phyloP scores from a whole-genome alignment of 768 basidiomycete species.

The Suillus subalutaceus region DNA sequence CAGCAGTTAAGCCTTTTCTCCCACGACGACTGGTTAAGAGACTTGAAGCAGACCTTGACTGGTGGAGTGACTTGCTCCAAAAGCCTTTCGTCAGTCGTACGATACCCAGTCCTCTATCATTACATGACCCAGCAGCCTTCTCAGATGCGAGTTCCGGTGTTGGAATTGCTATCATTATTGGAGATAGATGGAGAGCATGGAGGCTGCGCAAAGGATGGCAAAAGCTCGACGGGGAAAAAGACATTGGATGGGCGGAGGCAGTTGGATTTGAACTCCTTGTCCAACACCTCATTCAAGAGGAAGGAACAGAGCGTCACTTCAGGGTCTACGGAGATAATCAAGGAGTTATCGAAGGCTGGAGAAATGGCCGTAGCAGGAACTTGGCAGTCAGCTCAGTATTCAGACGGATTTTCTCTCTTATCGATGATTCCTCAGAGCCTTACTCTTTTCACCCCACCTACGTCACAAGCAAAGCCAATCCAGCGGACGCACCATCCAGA shows the following conservation, averaged over 20 bases:
- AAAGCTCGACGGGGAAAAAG: no score
- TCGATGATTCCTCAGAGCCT: not conserved
- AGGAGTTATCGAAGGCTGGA: no score
- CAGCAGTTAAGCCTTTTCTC: not conserved
- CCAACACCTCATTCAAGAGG: no score
- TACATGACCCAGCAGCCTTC: constrained; percentile 9
- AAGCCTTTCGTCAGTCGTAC: not conserved
- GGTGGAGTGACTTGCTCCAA: not conserved
- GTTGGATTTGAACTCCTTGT: no score
- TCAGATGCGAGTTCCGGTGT: constrained; percentile 20
- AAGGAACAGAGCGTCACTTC: no score
- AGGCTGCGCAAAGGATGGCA: no score
- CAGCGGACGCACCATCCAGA: constrained; percentile 40
- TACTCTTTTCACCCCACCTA: constrained; percentile 21
- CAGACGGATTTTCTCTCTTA: not conserved
- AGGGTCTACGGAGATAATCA: no score
- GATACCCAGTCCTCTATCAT: no score
- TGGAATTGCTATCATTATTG: constrained; percentile 25
- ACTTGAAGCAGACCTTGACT: not conserved
- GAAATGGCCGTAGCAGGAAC: no score
- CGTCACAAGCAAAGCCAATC: constrained; percentile 39
- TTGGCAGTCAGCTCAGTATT: no score
- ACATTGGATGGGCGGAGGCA: no score
- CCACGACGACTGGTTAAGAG: not conserved
- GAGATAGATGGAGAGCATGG: constrained; percentile 23